Evolutionary conservation across 2,329 filamentous ascomycete genomes (phyloP), one percentile per base, ranked within the genome.

Genomic region (Beauveria sp.): DNA sequence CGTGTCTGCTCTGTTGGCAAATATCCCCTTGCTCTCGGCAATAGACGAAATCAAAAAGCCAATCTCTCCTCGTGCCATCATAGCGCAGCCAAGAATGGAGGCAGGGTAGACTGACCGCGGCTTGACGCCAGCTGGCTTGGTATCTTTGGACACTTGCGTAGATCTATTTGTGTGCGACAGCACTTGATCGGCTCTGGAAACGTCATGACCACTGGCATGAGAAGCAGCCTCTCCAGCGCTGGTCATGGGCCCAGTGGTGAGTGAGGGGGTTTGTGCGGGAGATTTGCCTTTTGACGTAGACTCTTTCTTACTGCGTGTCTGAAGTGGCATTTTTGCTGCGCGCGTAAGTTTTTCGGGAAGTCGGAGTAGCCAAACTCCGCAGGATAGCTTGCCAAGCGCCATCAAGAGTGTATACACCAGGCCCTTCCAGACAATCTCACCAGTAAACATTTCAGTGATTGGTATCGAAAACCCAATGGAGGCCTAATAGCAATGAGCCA

Each of bases 21-120:
- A 81, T 16, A 80, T 71, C 0, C 76, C 75, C 1, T 77, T 75
- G 51, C 75, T 79, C 66, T 90, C 80, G 0, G 87, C 87, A 0
- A 92, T 71, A 0, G 86, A 84, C 1, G 86, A 85, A 63, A 94
- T 90, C 48, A 93, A 71, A 63, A 91, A 91, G 0, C 89, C 89
- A 40, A 93, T 90, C 70, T 94, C 90, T 0, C 90, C 89, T n/a
- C 89, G 79, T 0, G 89, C 84, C 0, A 88, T 82, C 89, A 93
- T 93, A 3, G 77, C 80, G 20, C 81, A 76, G 0, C 86, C 86
- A 0, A 92, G 73, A 3, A 92, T 84, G 0, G 81, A 77, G 0
- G 85, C 80, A 0, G 89, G 88, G 63, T 91, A 87, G 1, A 90
- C 73, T 0, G 87, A 91, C 3, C 80, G 71, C 0, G 85, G 82